Conservation (phyloP, 2,329 filamentous ascomycete genomes). For the Ophiocordyceps camponoti-rufipedis region DNA sequence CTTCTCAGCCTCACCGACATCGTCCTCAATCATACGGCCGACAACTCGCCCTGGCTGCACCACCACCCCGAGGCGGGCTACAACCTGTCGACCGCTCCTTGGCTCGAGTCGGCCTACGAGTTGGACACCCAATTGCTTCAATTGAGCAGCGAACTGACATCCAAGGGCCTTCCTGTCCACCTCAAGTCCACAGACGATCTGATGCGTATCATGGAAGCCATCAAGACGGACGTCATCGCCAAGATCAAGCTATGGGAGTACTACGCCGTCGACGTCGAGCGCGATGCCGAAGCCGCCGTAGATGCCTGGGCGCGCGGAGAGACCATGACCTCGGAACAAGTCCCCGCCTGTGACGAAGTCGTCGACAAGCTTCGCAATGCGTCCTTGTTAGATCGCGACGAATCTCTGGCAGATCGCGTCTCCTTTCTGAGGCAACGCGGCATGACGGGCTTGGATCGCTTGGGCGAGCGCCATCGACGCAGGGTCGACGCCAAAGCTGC, state of each 20-base stretch:
- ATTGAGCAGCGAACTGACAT: constrained; percentile 54
- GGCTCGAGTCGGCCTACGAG: constrained; percentile 45
- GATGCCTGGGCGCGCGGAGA: constrained; percentile 52
- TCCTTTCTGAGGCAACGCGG: constrained; percentile 51
- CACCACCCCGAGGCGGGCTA: constrained; percentile 93
- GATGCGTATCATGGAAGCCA: constrained; percentile 60
- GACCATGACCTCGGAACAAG: constrained; percentile 31
- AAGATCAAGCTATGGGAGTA: constrained; percentile 80
- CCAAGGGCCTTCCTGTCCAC: constrained; percentile 57
- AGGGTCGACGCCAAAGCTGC: constrained; percentile 49
- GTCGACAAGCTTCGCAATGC: constrained; percentile 22
- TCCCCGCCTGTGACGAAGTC: constrained; percentile 11
- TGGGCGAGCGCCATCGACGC: constrained; percentile 67
- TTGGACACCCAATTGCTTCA: constrained; percentile 49
- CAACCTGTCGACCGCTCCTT: constrained; percentile 78
- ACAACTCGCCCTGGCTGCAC: constrained; percentile 88
- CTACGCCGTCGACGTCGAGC: constrained; percentile 67
- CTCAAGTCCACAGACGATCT: constrained; percentile 57
- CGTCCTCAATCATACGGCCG: constrained; percentile 92
- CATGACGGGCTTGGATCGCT: constrained; percentile 49
- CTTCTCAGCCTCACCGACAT: constrained; percentile 86
- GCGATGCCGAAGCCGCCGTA: constrained; percentile 48
- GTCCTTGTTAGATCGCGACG: constrained; percentile 12
- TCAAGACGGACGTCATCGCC: constrained; percentile 65
- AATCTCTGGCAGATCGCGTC: constrained; percentile 30